Base-by-base conservation (phyloP, 208 protist genomes). In the Wallacemonas sp. region DNA sequence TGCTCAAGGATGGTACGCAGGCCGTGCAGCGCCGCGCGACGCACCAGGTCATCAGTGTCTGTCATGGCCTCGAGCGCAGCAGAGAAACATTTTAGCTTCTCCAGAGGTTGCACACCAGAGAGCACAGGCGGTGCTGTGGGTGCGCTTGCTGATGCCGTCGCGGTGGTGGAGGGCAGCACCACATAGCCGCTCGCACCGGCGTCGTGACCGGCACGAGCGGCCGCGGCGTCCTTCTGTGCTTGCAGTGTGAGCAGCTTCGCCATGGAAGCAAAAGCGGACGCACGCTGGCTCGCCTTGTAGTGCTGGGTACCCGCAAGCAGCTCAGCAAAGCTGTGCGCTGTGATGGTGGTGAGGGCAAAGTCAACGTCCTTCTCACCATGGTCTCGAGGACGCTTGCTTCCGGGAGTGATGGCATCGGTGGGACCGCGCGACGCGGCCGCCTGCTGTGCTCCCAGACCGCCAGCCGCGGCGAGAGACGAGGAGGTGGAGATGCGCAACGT, bases 11-110 rank as follows among this genome's bases (percentile, higher is more conserved):
- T 60, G 12, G 71, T 48, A n/a, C 58, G 39, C 24, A 92, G 58
- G 15, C 46, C 59, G 45, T 60, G 48, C 45, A 92, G 70, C 5
- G 86, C 86, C 3, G 63, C 75, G 6, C 54, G 59, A 26, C 86
- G 82, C 19, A 89, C 86, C 27, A 84, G 78, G 32, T 81, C 80
- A 22, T 89, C 82, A 15, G 86, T 92, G 72, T 92, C 86, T 1
- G 80, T 81, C 68, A 92, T 63, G 5, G 83, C 83, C 46, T 92
- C 80, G 32, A 92, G 58, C 3, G 86, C 83, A 26, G 73, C 74
- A 8, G 81, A 68, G 63, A 82, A 92, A 36, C 68, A 69, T 45
- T 70, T 82, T 19, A 89, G 68, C 34, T 80, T 62, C 24, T 87
- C 75, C 9, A 92, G 33, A 37, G 86, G 71, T 24, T 58, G 79